A percentile compares a stretch with the other conserved stretches of the same genome.
These are phyloP conservation scores for Plantago lanceolata DNA, from an alignment of 305 asterid genomes.

Conservation along the genomic window DNA sequence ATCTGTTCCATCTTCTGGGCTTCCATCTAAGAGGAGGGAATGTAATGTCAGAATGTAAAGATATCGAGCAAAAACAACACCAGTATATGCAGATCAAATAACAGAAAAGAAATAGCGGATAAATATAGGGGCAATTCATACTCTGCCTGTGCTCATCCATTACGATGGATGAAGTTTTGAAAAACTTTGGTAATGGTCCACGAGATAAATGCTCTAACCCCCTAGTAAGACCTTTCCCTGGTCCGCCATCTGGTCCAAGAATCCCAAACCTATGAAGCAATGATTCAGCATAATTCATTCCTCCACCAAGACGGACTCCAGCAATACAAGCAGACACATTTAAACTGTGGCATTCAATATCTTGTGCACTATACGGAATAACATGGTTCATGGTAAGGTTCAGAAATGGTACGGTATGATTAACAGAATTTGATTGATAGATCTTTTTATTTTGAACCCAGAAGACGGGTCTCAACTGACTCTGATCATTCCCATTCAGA, in stretches of 20 bases:
- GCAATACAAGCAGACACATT: slow-evolving; percentile 75
- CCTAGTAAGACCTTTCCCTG: slow-evolving; percentile 84
- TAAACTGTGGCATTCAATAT: slow-evolving; percentile 80
- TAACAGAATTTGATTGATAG: slow-evolving; percentile 32
- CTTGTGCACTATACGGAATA: slow-evolving; percentile 79
- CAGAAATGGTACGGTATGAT: slow-evolving; percentile 55
- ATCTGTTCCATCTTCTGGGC: slow-evolving; percentile 42
- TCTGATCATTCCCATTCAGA: slow-evolving; percentile 38
- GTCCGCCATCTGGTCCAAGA: slow-evolving; percentile 96
- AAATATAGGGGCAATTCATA: slow-evolving; percentile 32
- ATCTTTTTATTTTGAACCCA: slow-evolving; percentile 77
- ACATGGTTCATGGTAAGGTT: slow-evolving; percentile 64
- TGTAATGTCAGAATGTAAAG: slow-evolving; percentile 8
- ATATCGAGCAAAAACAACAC: slow-evolving; percentile 19
- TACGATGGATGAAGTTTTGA: slow-evolving; percentile 58
- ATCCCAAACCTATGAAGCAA: slow-evolving; percentile 95
- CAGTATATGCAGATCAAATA: slow-evolving; percentile 22
- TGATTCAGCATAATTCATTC: slow-evolving; percentile 86
- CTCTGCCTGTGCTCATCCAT: slow-evolving; percentile 53
- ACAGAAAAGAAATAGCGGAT: slow-evolving; percentile 20
- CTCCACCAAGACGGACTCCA: slow-evolving; percentile 97
- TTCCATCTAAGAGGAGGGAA: slow-evolving; percentile 46
- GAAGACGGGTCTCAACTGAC: slow-evolving; percentile 71
- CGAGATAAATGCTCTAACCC: slow-evolving; percentile 75
- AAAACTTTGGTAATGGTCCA: slow-evolving; percentile 86